phyloP scores from a whole-genome alignment of 805 yeast genomes.

The Cyberlindnera japonica region DNA sequence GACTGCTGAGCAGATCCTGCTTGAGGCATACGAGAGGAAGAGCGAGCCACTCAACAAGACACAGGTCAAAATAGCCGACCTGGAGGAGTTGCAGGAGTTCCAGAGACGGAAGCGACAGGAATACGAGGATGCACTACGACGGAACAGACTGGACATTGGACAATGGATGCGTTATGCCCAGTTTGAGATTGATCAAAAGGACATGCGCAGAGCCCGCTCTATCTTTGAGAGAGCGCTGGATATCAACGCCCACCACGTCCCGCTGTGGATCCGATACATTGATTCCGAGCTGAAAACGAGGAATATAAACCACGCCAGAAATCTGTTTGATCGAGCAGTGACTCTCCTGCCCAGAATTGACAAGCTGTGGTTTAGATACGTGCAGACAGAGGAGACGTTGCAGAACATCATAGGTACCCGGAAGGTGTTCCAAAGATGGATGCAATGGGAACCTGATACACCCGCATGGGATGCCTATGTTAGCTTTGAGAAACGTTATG shows the following conservation, averaged over 20 bases:
- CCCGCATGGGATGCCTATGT: conserved; percentile 75
- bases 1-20: conserved; percentile 59
- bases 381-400: conserved; percentile 76
- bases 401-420: conserved; percentile 61
- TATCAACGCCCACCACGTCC: conserved; percentile 70
- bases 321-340: conserved; percentile 75
- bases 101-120: conserved; percentile 78
- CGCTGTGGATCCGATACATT: conserved; percentile 82
- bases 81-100: conserved; percentile 73
- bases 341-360: conserved; percentile 71
- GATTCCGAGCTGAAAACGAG: conserved; percentile 69
- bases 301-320: conserved; percentile 85
- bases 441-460: conserved; percentile 64
- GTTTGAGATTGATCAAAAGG: conserved; percentile 81
- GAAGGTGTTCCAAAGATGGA: conserved; percentile 73
- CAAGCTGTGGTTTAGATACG: conserved; percentile 83
- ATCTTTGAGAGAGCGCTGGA: conserved; percentile 83
- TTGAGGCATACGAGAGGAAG: conserved; percentile 54
- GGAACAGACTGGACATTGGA: conserved; percentile 75
- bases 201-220: conserved; percentile 75
- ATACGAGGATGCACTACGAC: conserved; percentile 80
- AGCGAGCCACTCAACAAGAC: conserved; percentile 38
- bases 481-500: conserved; percentile 67
- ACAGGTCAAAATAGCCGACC: conserved; percentile 55
- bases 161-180: conserved; percentile 93